Conservation (phyloP, 768 basidiomycete genomes). For the Coprinellus micaceus region DNA sequence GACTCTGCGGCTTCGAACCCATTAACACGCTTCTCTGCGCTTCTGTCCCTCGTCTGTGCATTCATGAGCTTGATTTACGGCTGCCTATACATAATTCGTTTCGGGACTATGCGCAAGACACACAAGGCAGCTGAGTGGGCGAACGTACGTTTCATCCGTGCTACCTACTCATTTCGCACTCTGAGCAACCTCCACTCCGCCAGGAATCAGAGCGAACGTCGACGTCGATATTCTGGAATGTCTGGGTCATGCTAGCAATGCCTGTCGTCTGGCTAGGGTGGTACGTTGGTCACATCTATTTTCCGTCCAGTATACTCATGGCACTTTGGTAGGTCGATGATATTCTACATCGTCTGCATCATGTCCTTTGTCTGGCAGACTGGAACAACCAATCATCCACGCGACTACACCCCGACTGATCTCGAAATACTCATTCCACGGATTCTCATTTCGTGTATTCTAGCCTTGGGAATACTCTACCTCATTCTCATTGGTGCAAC, state of each 20-base stretch:
- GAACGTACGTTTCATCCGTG: conserved; percentile 20
- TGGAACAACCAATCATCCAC: background rate
- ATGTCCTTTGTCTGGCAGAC: conserved; percentile 26
- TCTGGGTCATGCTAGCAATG: conserved; percentile 13
- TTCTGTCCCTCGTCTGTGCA: conserved; percentile 55
- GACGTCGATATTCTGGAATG: conserved; percentile 8
- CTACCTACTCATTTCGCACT: background rate
- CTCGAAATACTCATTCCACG: background rate
- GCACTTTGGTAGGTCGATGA: conserved; percentile 19
- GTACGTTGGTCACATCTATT: background rate
- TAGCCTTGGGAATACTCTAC: background rate
- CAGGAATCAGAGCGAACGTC: conserved; percentile 1
- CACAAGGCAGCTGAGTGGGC: conserved; percentile 60
- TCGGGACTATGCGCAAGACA: conserved; percentile 59
- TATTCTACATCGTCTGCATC: conserved; percentile 22
- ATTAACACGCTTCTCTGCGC: conserved; percentile 48
- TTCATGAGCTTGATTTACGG: conserved; percentile 61
- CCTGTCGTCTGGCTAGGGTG: conserved; percentile 14
- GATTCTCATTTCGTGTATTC: background rate
- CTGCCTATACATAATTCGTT: conserved; percentile 59
- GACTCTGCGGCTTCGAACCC: conserved; percentile 44
- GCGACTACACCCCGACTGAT: background rate
- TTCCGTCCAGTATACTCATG: background rate
- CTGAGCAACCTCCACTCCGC: background rate
- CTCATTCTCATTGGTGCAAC: background rate